Base-by-base conservation (phyloP, 331 rosid species). In the Malus hybrid region DNA sequence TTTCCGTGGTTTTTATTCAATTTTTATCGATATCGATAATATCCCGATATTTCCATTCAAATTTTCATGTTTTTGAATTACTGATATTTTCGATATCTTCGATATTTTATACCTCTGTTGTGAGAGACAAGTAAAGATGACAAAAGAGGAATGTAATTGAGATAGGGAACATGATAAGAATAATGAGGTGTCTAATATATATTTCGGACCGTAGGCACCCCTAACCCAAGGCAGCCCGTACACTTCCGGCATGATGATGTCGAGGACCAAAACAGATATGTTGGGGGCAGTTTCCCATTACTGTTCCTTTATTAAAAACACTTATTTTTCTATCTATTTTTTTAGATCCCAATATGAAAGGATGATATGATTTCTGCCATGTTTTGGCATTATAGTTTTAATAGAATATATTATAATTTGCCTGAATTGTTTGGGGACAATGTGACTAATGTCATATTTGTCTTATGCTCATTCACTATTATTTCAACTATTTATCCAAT, bases 101-200 rank as follows among this genome's bases (percentile, higher is more conserved):
- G 24, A 24, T 36, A 36, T 36, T 36, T 36, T 36, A 7, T 36
- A 7, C 5, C 44, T 36, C 10, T 14, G 48, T 42, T 42, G n/a
- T 42, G 20, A 50, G 67, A 19, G 78, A 85, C 80, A 78, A 65
- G 18, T 36, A 46, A 76, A 80, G 79, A 71, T 60, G 86, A 80
- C 31, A 77, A 36, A 78, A 74, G 50, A 55, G 65, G 75, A 80
- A 73, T 82, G 73, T 72, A 80, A 71, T 24, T 73, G 64, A 52
- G 19, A 19, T 32, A 20, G 84, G 85, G 85, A 78, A 80, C 89
- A 83, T 14, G 85, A 85, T 82, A 82, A 85, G 65, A 76, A 63
- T 39, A 46, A 42, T 70, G 32, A 54, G 69, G 54, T 28, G 59
- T 78, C 71, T 55, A 12, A 42, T 11, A 34, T 20, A 56, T 11